Evolutionary conservation across 768 basidiomycete genomes (phyloP).

Genomic region (Pulveroboletus sp.): DNA sequence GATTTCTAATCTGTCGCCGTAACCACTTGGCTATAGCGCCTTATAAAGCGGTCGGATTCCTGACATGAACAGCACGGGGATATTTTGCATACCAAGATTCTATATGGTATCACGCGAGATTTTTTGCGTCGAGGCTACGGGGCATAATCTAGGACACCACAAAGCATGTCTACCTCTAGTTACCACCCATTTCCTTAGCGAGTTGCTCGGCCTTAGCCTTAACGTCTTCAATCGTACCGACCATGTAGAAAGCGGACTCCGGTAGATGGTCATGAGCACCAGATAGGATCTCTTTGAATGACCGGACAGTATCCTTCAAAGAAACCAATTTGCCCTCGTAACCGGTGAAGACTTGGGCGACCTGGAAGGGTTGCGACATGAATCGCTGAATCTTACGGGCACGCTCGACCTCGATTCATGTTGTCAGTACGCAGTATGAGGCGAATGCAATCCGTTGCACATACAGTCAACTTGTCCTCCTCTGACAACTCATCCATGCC

Average conservation of each 20-base stretch:
- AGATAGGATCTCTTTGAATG: conserved; percentile 96
- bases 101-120: conserved; percentile 6
- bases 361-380: conserved; percentile 99
- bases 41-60: too few relatives aligned
- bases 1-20: conserved; percentile 77
- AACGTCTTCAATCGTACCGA: conserved; percentile 95
- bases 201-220: conserved; percentile 97
- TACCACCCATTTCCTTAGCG: conserved; percentile 83
- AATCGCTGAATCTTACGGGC: conserved; percentile 98
- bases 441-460: background rate
- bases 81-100: too few relatives aligned
- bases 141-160: conserved; percentile 1
- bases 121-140: conserved; percentile 5
- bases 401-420: conserved; percentile 74
- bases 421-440: conserved; percentile 3
- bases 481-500: conserved; percentile 99
- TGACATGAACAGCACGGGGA: too few relatives aligned
- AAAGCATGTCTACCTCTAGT: conserved; percentile 29
- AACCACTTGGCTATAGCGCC: conserved; percentile 81
- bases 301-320: conserved; percentile 92
- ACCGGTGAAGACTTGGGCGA: conserved; percentile 99
- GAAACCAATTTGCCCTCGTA: conserved; percentile 97
- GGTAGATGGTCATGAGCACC: conserved; percentile 86
- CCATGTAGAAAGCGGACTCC: conserved; percentile 98
- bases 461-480: conserved; percentile 90